phyloP scores from a whole-genome alignment of 345 rosid genomes.

The Alliaria petiolata region DNA sequence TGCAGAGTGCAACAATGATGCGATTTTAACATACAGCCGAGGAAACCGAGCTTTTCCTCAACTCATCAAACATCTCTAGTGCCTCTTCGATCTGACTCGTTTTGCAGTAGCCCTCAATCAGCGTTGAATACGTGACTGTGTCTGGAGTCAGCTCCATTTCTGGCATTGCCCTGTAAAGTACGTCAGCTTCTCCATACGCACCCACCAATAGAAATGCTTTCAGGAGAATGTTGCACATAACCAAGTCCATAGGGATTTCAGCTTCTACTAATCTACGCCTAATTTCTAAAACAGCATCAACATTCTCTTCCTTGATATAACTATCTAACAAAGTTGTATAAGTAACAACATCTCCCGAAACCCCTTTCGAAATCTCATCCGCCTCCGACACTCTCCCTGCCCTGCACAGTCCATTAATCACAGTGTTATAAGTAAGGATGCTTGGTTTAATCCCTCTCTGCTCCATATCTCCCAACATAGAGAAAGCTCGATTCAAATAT shows the following conservation, averaged over 20 bases:
- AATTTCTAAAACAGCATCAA: slow-evolving; percentile 45
- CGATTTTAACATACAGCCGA: slow-evolving; percentile 58
- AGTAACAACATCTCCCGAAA: slow-evolving; percentile 52
- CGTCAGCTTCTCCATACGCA: slow-evolving; percentile 63
- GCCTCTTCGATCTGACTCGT: slow-evolving; percentile 69
- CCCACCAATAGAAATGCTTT: slow-evolving; percentile 71
- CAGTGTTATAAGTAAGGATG: slow-evolving; percentile 51
- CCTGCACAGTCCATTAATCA: slow-evolving; percentile 70
- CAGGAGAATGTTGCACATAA: slow-evolving; percentile 67
- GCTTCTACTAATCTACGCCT: slow-evolving; percentile 52
- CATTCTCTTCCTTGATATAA: slow-evolving; percentile 53
- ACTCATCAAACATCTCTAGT: slow-evolving; percentile 69
- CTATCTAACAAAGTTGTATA: slow-evolving; percentile 66
- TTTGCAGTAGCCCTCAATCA: slow-evolving; percentile 63
- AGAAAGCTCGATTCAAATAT: slow-evolving; percentile 44
- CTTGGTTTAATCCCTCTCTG: slow-evolving; percentile 56
- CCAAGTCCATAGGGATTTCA: slow-evolving; percentile 53
- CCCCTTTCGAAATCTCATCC: slow-evolving; percentile 54
- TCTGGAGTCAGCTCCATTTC: slow-evolving; percentile 54
- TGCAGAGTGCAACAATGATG: slow-evolving; percentile 62
- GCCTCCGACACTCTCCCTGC: slow-evolving; percentile 67
- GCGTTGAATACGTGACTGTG: slow-evolving; percentile 49
- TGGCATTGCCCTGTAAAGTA: slow-evolving; percentile 56
- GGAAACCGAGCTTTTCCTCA: slow-evolving; percentile 45
- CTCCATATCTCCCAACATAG: slow-evolving; percentile 69